These are phyloP conservation scores for Sequoia sempervirens DNA, from an alignment of 75 land plant species.

Conservation along the genomic window DNA sequence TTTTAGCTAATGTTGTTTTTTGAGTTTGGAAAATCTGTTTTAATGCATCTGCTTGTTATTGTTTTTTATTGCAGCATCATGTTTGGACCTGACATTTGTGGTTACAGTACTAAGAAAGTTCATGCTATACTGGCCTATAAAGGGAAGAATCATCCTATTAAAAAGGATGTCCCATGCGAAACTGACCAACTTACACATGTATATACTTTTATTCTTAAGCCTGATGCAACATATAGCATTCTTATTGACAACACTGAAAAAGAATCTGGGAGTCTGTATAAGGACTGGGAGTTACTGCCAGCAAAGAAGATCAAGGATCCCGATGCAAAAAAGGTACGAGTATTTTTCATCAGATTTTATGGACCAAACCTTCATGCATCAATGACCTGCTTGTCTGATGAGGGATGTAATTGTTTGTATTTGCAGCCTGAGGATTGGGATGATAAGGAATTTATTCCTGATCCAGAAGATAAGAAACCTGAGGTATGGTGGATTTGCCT, in stretches of 20 bases:
- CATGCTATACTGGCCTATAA: constrained; percentile 74
- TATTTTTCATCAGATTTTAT: not conserved
- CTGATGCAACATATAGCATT: constrained; percentile 83
- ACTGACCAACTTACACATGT: constrained; percentile 92
- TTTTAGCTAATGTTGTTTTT: not conserved
- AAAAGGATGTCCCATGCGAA: constrained; percentile 79
- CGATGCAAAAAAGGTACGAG: constrained; percentile 63
- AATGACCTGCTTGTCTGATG: not conserved
- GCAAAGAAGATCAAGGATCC: constrained; percentile 81
- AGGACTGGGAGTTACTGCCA: constrained; percentile 83
- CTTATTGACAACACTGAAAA: constrained; percentile 76
- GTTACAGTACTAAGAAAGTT: constrained; percentile 69
- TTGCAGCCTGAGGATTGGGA: constrained; percentile 95
- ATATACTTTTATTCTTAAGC: constrained; percentile 78
- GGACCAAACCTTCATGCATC: not conserved
- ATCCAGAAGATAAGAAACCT: constrained; percentile 90
- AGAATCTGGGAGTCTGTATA: constrained; percentile 64
- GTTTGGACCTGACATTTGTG: constrained; percentile 99
- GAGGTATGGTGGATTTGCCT: constrained; percentile 38
- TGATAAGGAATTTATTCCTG: constrained; percentile 82
- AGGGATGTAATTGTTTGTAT: not conserved
- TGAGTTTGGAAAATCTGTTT: not conserved
- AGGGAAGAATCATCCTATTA: constrained; percentile 59
- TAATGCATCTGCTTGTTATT: not conserved
- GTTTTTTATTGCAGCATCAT: constrained; percentile 63